Evolutionary conservation across 1,284 basidiomycete species (phyloP), one percentile per base, ranked within the genome.

Genomic region (Bondarzewia mesenterica): DNA sequence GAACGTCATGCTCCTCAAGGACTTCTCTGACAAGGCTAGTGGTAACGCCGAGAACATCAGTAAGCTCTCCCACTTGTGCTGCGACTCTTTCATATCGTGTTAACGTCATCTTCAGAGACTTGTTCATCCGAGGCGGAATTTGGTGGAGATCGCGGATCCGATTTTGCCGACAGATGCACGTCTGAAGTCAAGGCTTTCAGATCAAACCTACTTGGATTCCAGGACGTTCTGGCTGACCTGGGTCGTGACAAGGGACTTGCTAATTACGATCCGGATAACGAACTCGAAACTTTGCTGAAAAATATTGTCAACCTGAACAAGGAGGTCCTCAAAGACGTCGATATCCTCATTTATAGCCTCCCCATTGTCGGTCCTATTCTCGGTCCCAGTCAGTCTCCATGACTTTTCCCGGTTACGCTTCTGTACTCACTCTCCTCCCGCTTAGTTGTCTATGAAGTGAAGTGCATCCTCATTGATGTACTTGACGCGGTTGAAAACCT

Each of bases 231-330:
- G 29, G 60, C 49, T 7, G 56, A 66, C 32, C 60, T 73, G 14
- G 64, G 59, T 18, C 8, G 66, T 7, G 69, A 74, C 55, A 75
- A 75, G 50, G 78, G 80, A 14, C 65, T 78, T 29, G 72, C 65
- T n/a, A 69, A 76, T 63, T 80, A 77, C 57, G 70, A 83, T 58
- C 48, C 50, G 3, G 59, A 58, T 21, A 65, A 73, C 54, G 58
- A 63, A 20, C 32, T 80, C 3, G 73, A 83, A 57, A 72, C 62
- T 1, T 27, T 74, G 15, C 51, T 85, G 44, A 81, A 80, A 60
- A 57, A 72, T 18, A 38, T 71, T 3, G 58, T 80, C 58, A 73
- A 81, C 59, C 39, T 63, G 18, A 58, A 64, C 63, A 84, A 84
- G 62, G 50, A 72, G 25, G 49, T 63, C 3, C 62, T 83, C 25